These are phyloP conservation scores for Suhomyces faveliae DNA, from an alignment of 805 yeast genomes.

Conservation along the genomic window DNA sequence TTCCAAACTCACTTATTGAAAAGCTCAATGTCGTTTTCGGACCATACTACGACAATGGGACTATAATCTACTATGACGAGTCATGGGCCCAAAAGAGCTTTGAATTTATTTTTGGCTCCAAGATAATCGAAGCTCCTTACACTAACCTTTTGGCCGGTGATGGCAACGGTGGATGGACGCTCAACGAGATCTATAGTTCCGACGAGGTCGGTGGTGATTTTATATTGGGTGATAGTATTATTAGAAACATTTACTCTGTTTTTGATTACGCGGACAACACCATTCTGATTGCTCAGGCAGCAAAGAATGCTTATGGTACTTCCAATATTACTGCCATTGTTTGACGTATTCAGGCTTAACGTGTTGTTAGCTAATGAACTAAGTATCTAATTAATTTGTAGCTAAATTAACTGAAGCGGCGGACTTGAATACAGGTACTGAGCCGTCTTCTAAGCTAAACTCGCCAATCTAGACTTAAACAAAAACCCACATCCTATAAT, in stretches of 20 bases:
- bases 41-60: not conserved
- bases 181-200: not conserved
- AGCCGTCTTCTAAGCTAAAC: too few relatives aligned
- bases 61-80: not conserved
- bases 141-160: not conserved
- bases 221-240: not conserved
- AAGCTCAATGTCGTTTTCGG: not conserved
- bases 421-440: too few relatives aligned
- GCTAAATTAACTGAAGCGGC: too few relatives aligned
- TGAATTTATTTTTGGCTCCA: constrained; percentile 1
- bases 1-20: not conserved
- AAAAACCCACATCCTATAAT: too few relatives aligned
- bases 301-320: not conserved
- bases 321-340: not conserved
- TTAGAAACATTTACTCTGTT: not conserved
- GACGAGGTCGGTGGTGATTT: not conserved
- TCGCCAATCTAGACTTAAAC: too few relatives aligned
- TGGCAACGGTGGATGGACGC: not conserved
- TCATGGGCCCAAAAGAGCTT: not conserved
- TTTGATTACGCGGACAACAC: not conserved
- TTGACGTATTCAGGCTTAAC: too few relatives aligned
- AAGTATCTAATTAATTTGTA: too few relatives aligned
- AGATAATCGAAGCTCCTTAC: constrained; percentile 2
- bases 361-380: too few relatives aligned
- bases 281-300: not conserved